Base-by-base conservation (phyloP, 2,329 filamentous ascomycete species). In the Annulohypoxylon truncatum region DNA sequence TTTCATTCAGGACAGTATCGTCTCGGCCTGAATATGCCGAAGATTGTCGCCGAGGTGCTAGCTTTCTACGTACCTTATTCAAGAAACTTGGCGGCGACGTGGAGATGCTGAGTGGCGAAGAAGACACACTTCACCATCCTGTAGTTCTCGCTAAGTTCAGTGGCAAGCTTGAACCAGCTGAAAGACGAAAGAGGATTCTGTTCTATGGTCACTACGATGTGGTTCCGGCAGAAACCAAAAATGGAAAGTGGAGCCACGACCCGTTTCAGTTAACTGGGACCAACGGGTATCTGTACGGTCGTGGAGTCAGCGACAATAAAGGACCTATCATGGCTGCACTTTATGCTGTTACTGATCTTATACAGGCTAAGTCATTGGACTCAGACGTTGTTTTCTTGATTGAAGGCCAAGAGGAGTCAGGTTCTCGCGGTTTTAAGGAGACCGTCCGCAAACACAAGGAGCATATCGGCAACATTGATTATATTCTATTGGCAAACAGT, bases 171-270 rank as follows among this genome's bases (percentile, higher is more conserved):
- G 85, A 88, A 9, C 87, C 89, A 0, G 82, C 87, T 0, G 84
- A 87, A 24, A 83, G 87, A 24, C 87, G 92, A 15, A 97, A 96
- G 80, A 94, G 93, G 28, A 92, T 98, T 7, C 82, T 99, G 0
- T 99, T 99, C 77, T 99, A 99, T 75, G 96, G 96, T 0, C 96
- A 99, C 77, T 99, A 99, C 82, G 96, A 99, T 76, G 94, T 99
- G 2, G 96, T 99, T 2, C 88, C 94, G 0, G 96, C 96, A 0
- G 93, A 97, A 71, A 90, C 91, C 35, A 92, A 92, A 68, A 89
- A 90, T 61, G 87, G 88, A 35, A 95, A 93, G 71, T 99, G 96
- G 96, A 85, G 88, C 38, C 89, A 89, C 1, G 92, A 98, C 68
- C 96, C 96, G 0, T 99, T 98, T 77, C 85, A 90, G n/a, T 85